Evolutionary conservation across 2,329 filamentous ascomycete genomes (phyloP), one percentile per base, ranked within the genome.

Genomic region (Rasamsonia emersonii): DNA sequence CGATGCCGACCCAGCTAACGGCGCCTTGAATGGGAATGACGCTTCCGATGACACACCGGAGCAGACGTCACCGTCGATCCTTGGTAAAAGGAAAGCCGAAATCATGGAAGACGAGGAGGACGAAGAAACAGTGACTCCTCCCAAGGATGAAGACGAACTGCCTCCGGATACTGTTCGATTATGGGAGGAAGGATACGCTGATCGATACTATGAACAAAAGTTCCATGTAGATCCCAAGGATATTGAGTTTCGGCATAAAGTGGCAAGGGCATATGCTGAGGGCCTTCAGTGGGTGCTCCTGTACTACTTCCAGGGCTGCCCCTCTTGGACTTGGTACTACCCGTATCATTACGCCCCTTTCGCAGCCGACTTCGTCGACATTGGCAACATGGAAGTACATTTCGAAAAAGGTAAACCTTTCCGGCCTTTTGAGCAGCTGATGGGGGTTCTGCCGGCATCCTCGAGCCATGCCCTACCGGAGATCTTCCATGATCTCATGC

Each of bases 301-400:
- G 20, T 98, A 98, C 61, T 98, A 98, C 58, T 94, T 95, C 59
- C 91, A 98, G 59, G 91, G 91, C 16, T 98, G 91, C 49, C 86
- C 91, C 14, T 95, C 86, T 0, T 98, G 93, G 91, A 93, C 89
- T 32, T 98, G 91, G 91, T 98, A 91, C 57, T 98, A 95, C 53
- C 91, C 91, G 1, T 93, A 96, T 52, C 91, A 98, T 55, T 98
- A 98, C 54, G 93, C 91, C 1, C 91, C 93, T 3, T 98, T 98
- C 54, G 91, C 91, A 2, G 83, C 86, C 32, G 91, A 98, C 58
- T 98, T 98, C 57, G 79, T 82, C 37, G 79, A 88, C 35, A 70
- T 98, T 27, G 75, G 71, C 32, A 78, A 86, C 45, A 77, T 94
- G 68, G 70, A 82, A 18, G 75, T 94, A 43, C 67, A 72, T 11